These are phyloP conservation scores for Aspergillus biplanus DNA, from an alignment of 495 filamentous ascomycete genomes.

Conservation along the genomic window DNA sequence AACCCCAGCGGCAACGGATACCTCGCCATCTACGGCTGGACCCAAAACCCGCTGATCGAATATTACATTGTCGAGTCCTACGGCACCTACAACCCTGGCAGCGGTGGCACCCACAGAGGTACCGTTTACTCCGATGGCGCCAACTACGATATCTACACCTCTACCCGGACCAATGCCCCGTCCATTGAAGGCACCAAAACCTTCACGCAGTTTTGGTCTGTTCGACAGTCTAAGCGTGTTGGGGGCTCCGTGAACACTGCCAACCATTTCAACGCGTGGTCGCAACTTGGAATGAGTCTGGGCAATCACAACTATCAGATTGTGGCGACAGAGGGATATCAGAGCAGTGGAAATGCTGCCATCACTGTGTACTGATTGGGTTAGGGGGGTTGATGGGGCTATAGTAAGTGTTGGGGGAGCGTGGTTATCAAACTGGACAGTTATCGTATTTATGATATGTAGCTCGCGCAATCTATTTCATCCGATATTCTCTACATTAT, in stretches of 20 bases:
- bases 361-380: constrained; percentile 48
- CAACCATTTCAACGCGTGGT: constrained; percentile 71
- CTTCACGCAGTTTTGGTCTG: constrained; percentile 65
- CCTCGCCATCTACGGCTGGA: constrained; percentile 68
- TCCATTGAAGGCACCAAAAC: constrained; percentile 61
- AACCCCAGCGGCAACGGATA: constrained; percentile 61
- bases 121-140: constrained; percentile 60
- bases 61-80: constrained; percentile 68
- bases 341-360: constrained; percentile 52
- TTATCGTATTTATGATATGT: too few relatives aligned
- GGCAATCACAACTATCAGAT: constrained; percentile 64
- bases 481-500: too few relatives aligned
- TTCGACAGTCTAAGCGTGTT: constrained; percentile 56
- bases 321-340: constrained; percentile 62
- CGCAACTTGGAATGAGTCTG: constrained; percentile 46
- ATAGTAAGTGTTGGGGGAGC: too few relatives aligned
- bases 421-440: too few relatives aligned
- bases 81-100: constrained; percentile 57
- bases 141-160: constrained; percentile 67
- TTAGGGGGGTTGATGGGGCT: neutral
- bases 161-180: constrained; percentile 61
- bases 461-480: too few relatives aligned
- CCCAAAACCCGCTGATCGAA: constrained; percentile 61
- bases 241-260: constrained; percentile 55
- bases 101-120: constrained; percentile 52